Evolutionary conservation across 2,329 filamentous ascomycete genomes (phyloP).

Genomic region (Xylariaceae sp.): DNA sequence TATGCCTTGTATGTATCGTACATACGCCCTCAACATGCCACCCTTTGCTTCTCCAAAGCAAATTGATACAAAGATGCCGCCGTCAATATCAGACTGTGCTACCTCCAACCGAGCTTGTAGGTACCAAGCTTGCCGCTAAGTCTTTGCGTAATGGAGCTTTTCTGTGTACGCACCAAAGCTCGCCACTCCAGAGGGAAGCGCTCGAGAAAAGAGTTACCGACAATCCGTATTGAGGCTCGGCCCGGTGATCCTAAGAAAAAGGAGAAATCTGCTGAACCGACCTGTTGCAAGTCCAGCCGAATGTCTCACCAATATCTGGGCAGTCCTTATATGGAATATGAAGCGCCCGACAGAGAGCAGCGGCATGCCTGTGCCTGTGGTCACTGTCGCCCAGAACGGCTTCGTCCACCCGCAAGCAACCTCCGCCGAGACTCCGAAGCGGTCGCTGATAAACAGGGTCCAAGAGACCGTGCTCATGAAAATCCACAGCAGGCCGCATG

Average conservation of each 20-base stretch:
- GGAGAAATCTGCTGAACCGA: not conserved
- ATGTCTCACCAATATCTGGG: not conserved
- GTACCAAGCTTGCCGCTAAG: not conserved
- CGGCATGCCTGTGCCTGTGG: not conserved
- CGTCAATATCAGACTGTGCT: not conserved
- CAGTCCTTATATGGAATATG: not conserved
- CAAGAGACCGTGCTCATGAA: not conserved
- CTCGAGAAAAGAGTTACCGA: not conserved
- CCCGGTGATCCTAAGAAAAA: not conserved
- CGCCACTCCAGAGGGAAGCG: constrained; percentile 4
- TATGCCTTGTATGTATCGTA: not conserved
- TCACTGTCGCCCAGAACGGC: not conserved
- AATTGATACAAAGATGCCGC: not conserved
- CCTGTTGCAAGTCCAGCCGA: not conserved
- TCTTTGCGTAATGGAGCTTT: constrained; percentile 11
- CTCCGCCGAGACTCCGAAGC: not conserved
- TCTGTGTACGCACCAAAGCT: constrained; percentile 13
- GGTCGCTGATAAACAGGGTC: too few species aligned
- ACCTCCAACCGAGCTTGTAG: not conserved
- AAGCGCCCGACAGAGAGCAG: not conserved
- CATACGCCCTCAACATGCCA: not conserved
- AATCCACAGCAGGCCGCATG: not conserved
- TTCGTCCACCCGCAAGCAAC: not conserved
- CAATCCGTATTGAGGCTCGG: constrained; percentile 1
- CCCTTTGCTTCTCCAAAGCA: not conserved